Evolutionary conservation across 306 rosid species (phyloP), one percentile per base, ranked within the genome.

Genomic region (Cucurbita pepo): DNA sequence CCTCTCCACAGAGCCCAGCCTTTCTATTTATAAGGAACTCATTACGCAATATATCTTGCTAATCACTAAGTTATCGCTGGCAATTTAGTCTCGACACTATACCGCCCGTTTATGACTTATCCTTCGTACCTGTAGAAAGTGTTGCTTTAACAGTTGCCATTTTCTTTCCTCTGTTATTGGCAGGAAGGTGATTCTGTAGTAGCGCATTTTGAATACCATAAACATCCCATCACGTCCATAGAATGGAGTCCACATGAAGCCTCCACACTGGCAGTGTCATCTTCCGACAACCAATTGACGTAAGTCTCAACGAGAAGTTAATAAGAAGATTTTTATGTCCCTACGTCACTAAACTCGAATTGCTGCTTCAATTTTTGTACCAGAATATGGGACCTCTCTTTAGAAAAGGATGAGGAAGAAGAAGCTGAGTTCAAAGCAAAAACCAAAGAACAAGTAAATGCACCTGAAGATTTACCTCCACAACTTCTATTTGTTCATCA

Each of bases 231-330:
- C 76, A 90, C 98, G 69, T 88, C 97, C 72, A 93, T 93, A 10
- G 98, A 90, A 78, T 93, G 98, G 98, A 87, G 97, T 82, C 90
- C 96, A 8, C 97, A 94, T 25, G 98, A 94, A 77, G 92, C 87
- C 56, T 94, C 98, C 58, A 87, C 96, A 53, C 80, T 94, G 85
- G 91, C 97, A 34, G 96, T 89, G 70, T 75, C 97, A 11, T 94
- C 96, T 37, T 63, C 96, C n/a, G 98, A 94, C 79, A 85, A 94
- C 85, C 98, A 90, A 79, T 91, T 94, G 16, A 93, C 97, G 98
- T 94, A 78, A 86, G 98, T 78, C 3, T 43, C 11, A 36, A 15
- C 4, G 54, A 43, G 56, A 38, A 8, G 71, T 60, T 16, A 14
- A 54, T 60, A 43, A 44, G 61, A 59, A 22, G 55, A 51, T 50